Base-by-base conservation (phyloP, 257 asterid genomes). In the Sherardia arvensis region DNA sequence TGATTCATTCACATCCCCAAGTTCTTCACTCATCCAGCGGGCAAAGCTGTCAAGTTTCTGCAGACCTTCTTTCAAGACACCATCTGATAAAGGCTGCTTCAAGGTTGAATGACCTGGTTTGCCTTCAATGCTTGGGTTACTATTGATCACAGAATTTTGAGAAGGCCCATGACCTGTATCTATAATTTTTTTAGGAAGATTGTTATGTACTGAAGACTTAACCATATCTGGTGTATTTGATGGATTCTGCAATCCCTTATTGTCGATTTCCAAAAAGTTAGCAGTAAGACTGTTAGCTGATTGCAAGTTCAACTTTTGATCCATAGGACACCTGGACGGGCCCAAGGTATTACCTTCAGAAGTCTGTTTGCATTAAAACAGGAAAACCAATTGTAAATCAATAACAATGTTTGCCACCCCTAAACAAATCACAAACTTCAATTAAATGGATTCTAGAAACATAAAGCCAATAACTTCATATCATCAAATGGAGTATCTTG, bases 31-130 rank as follows among this genome's bases (percentile, higher is more conserved):
- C 81, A 92, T 83, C 98, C 97, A 92, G 49, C 95, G 90, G 74
- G 88, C 98, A 76, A 92, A 92, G 83, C 98, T 92, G 75, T 92
- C 98, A 11, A 92, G 87, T 83, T 92, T 92, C 82, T 75, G 82
- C 77, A 92, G 78, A 70, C 93, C 85, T 69, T 76, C 84, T 64
- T 77, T 87, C 68, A 71, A 56, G 64, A 90, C 71, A 18, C 92
- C 93, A 72, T 81, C 85, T 74, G 89, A 75, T 51, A 77, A 56
- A 75, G 97, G 89, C 73, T 82, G 90, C 67, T 71, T 85, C 64
- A 82, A 45, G 53, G 82, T 26, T 71, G 86, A 75, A 75, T 83
- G 62, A 74, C 67, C 85, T 26, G 78, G 53, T 71, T 80, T 83
- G 53, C 76, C 83, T 38, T 78, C 87, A 56, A 71, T 62, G 61